These are phyloP conservation scores for Cercophora samala DNA, from an alignment of 495 filamentous ascomycete species.

Conservation along the genomic window DNA sequence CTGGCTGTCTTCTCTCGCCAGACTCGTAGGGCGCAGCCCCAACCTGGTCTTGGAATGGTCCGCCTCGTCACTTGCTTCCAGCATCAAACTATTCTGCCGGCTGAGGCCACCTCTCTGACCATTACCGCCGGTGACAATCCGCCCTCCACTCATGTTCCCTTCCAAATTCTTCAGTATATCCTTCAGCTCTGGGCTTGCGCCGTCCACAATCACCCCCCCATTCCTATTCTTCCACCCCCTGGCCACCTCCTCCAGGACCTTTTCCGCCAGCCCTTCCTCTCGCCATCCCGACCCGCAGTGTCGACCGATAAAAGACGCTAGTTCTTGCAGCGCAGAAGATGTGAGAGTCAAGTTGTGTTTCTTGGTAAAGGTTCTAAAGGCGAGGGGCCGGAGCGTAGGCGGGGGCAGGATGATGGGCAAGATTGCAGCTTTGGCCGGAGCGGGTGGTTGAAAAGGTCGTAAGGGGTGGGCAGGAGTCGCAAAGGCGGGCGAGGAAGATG, in stretches of 20 bases:
- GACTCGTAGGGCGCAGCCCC: constrained; percentile 40
- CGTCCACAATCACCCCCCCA: constrained; percentile 86
- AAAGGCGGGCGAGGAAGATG: constrained; percentile 87
- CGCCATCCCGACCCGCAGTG: constrained; percentile 96
- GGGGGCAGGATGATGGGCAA: constrained; percentile 86
- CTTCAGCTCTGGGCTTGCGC: constrained; percentile 70
- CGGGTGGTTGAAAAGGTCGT: constrained; percentile 49
- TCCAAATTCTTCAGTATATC: constrained; percentile 77
- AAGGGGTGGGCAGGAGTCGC: constrained; percentile 77
- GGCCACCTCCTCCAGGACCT: constrained; percentile 86
- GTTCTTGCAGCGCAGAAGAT: constrained; percentile 74
- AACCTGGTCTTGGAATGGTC: constrained; percentile 42
- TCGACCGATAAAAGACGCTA: constrained; percentile 85
- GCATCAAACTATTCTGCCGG: constrained; percentile 56
- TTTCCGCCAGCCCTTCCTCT: constrained; percentile 89
- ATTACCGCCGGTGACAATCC: constrained; percentile 47
- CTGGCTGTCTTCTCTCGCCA: constrained; percentile 54
- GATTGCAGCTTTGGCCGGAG: constrained; percentile 65
- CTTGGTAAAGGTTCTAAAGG: constrained; percentile 94
- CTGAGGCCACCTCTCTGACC: constrained; percentile 42
- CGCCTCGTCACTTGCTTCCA: constrained; percentile 38
- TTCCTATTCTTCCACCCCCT: constrained; percentile 81
- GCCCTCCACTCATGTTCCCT: constrained; percentile 77
- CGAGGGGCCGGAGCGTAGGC: constrained; percentile 80
- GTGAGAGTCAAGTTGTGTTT: constrained; percentile 95